A percentile compares a stretch with the other conserved stretches of the same genome.
Conservation (phyloP, 2,329 filamentous ascomycete genomes). For the Diaporthe citriasiana region DNA sequence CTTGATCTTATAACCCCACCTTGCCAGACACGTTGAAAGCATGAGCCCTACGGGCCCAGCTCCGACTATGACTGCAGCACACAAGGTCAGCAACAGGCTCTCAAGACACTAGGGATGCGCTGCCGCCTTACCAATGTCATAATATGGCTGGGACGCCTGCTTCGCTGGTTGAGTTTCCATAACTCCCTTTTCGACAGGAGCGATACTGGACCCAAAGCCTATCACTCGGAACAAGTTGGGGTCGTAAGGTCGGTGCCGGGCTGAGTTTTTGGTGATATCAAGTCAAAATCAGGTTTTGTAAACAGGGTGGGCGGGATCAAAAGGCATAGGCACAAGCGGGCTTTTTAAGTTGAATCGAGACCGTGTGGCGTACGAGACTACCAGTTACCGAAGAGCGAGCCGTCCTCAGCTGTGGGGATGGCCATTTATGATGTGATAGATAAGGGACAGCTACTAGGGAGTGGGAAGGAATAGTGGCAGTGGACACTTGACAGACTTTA, state of each 20-base stretch:
- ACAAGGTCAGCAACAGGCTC: constrained; percentile 42
- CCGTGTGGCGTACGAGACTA: background rate
- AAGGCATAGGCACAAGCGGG: background rate
- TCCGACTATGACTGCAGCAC: constrained; percentile 80
- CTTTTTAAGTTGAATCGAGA: background rate
- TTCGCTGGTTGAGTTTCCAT: constrained; percentile 41
- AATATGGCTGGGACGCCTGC: constrained; percentile 40
- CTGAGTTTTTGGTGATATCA: background rate
- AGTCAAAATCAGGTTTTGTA: background rate
- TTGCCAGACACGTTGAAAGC: constrained; percentile 86
- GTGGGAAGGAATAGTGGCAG: background rate
- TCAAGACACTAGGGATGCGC: background rate
- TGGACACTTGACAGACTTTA: constrained; percentile 21
- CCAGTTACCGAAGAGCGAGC: constrained; percentile 1
- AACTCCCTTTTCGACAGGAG: background rate
- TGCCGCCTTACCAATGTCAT: constrained; percentile 44
- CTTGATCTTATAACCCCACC: constrained; percentile 96
- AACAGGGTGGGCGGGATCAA: background rate
- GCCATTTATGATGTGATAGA: background rate
- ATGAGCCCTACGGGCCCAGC: constrained; percentile 91
- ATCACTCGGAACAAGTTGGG: too few species aligned
- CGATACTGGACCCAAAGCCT: background rate
- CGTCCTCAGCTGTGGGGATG: background rate
- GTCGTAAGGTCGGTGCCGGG: too few species aligned
- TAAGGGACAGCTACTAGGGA: background rate